Base-by-base conservation (phyloP, 306 rosid genomes). In the Acacia confusa region DNA sequence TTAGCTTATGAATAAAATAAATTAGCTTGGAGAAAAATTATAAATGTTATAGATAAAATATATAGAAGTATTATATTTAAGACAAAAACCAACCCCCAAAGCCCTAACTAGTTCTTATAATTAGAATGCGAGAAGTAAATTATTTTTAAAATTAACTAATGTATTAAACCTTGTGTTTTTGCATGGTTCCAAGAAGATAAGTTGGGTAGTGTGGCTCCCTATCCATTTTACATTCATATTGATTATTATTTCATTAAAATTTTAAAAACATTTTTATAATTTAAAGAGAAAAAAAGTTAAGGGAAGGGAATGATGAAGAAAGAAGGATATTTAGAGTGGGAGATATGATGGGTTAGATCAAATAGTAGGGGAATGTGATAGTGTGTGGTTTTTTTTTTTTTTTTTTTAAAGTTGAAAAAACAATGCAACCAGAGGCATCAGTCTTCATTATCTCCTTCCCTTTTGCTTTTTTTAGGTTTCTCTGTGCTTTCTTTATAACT, bases 221-320 rank as follows among this genome's bases (percentile, higher is more conserved):
- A 8, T 57, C 14, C 28, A 9, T 22, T 57, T 57, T 57, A n/a
- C 14, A n/a, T 53, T n/a, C 1, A 57, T 22, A 57, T 57, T n/a
- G 6, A 22, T 22, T 22, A 22, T 57, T 22, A 22, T 22, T 9
- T 22, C 2, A 2, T 57, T 2, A 8, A 57, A 57, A 9, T 10
- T 8, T 57, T 22, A 22, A n/a, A 22, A 60, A 4, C 0, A 9
- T 4, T 24, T 60, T 61, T 4, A 25, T 27, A 0, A 61, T 25
- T 61, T 14, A 45, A 9, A 45, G 5, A 44, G 14, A 14, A 47
- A 22, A 22, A 24, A 25, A 28, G 22, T 2, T 22, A 70, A 58
- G 69, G 75, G 82, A 44, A 67, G 36, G 84, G 50, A 91, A 91
- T 91, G 94, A 91, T 89, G 57, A 50, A 14, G 95, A 85, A 89